Percentiles rank a stretch among this genome's conserved stretches.
Conservation (phyloP, 2,329 filamentous ascomycete species). For the Aphanoascus verrucosus region DNA sequence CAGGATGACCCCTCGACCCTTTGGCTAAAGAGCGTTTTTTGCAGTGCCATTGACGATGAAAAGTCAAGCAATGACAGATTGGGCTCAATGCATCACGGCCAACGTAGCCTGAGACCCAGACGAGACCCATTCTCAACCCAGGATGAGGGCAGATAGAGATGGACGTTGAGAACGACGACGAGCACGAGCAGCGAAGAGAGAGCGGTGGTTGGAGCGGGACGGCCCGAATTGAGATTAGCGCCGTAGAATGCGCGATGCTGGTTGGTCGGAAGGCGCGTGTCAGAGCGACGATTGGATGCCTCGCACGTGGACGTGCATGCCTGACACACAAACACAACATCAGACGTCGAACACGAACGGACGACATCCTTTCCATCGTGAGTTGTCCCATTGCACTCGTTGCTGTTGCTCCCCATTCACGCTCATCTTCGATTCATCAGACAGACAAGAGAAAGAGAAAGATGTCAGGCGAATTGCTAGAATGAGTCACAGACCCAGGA, state of each 20-base stretch:
- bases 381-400: neutral
- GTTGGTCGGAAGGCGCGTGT: conserved; percentile 7
- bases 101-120: conserved; percentile 6
- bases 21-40: too few relatives aligned
- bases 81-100: neutral
- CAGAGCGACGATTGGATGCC: conserved; percentile 14
- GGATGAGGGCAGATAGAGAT: neutral
- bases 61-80: neutral
- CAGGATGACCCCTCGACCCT: neutral
- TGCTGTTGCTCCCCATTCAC: neutral
- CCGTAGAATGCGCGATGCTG: neutral
- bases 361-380: neutral
- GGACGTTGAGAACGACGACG: neutral
- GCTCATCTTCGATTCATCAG: neutral
- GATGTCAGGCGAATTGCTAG: neutral
- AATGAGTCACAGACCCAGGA: neutral
- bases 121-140: neutral
- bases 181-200: neutral
- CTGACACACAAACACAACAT: neutral
- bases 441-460: neutral
- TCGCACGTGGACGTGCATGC: conserved; percentile 12
- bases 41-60: neutral
- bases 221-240: conserved; percentile 9
- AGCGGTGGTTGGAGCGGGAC: neutral
- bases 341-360: neutral